Evolutionary conservation across 306 rosid genomes (phyloP), one percentile per base, ranked within the genome.

Genomic region (Dalbergia oliveri): DNA sequence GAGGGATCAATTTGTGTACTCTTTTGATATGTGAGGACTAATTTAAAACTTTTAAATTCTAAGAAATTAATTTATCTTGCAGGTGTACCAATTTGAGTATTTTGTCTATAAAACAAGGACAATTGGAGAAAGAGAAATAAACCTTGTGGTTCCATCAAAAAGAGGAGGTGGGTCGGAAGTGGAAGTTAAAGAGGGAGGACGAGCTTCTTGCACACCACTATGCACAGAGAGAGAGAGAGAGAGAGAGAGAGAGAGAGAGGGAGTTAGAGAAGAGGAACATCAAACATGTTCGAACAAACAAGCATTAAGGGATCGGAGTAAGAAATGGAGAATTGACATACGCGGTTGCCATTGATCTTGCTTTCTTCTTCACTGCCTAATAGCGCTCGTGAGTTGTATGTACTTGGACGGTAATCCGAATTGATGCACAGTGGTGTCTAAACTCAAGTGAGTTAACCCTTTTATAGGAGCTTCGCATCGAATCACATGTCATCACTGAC

Each of bases 141-240:
- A 93, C 97, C 98, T 90, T 68, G 92, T 89, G 39, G 98, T 90
- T 82, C 97, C 98, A 61, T 94, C 97, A 59, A 94, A 94, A 34
- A 94, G 75, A 70, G 97, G 83, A 50, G 97, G 98, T 45, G 81
- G 97, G 8, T 76, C 80, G 50, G 98, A 83, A 11, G 84, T 77
- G 80, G 93, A 85, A 66, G 87, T 87, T 78, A 94, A 62, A 0
- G 87, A 14, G 0, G 94, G 81, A 39, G 97, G 91, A 64, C 45
- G 85, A 71, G 63, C 79, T 35, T 69, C 88, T 37, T 63, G 70
- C 4, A 60, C 81, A 26, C 61, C 73, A 33, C 92, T 90, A 15
- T 44, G 21, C 33, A 31, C 3, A 2, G 0, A 26, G 31, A 13
- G 3, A 26, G 3, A 26, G 2, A 26, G 3, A 81, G 18, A 61